Evolutionary conservation across 495 filamentous ascomycete genomes (phyloP), one percentile per base, ranked within the genome.

Genomic region (Chaetomium tenue): DNA sequence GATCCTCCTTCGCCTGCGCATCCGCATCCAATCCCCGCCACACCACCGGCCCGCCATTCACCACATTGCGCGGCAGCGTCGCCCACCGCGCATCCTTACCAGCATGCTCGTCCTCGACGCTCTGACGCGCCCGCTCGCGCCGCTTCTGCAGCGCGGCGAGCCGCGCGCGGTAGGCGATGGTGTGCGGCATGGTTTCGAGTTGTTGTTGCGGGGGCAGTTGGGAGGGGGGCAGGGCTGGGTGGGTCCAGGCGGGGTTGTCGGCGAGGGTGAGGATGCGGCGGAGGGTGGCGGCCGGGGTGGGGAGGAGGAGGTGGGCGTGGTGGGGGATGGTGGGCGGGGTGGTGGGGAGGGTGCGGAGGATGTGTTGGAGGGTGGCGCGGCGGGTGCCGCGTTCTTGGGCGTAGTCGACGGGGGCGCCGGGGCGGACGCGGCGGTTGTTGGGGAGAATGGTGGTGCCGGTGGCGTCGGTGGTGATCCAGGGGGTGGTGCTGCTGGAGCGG

Each of bases 341-440:
- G 5, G 51, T 59, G 6, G 59, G 60, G 20, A 74, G 70, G 15
- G 58, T 33, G 16, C 75, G 76, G 20, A 80, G 69, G 48, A 71
- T 71, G 26, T 73, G 71, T 46, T 79, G 76, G 23, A 81, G 67
- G 16, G 72, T 78, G 5, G 75, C 77, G 42, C 79, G 72, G 22
- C 74, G 72, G 66, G 74, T 76, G 6, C 76, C 79, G 46, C 75
- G 76, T 50, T 73, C 66, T 11, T 22, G 51, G 23, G 68, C 73
- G 55, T 64, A 72, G 40, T 22, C 62, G 6, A 28, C 9, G 13
- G 62, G 39, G 40, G 52, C 23, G 22, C 47, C 57, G 7, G 61
- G 53, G 16, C 37, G 3, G 12, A 67, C 16, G 28, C 6, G 11
- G 11, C 22, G 56, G 33, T 37, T 60, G 53, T 71, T 62, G 11